phyloP scores from a whole-genome alignment of 495 filamentous ascomycete species.

The Melanomma pulvis-pyrius region DNA sequence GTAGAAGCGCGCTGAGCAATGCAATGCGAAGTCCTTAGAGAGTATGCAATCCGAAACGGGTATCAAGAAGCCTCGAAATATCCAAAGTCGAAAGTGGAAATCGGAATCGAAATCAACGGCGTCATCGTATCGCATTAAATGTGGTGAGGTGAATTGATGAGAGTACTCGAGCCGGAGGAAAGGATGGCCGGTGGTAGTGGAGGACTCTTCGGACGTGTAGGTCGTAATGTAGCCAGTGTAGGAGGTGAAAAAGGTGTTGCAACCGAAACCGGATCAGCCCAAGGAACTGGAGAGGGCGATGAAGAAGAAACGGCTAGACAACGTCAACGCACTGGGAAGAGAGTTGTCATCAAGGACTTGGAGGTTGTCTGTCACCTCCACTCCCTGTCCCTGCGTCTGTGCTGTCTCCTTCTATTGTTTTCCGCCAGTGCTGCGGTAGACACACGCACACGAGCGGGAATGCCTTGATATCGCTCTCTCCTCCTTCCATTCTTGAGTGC shows the following conservation, averaged over 20 bases:
- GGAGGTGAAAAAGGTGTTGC: not conserved
- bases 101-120: slow-evolving; percentile 31
- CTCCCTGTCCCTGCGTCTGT: slow-evolving; percentile 31
- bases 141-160: slow-evolving; percentile 25
- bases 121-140: slow-evolving; percentile 37
- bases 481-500: slow-evolving; percentile 56
- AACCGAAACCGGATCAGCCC: not conserved
- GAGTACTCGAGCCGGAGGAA: slow-evolving; percentile 28
- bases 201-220: slow-evolving; percentile 8
- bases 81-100: slow-evolving; percentile 14
- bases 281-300: slow-evolving; percentile 12
- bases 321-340: slow-evolving; percentile 27
- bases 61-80: slow-evolving; percentile 31
- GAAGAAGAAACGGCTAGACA: slow-evolving; percentile 19
- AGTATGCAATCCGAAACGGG: slow-evolving; percentile 28
- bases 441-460: slow-evolving; percentile 98
- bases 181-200: not conserved
- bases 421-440: slow-evolving; percentile 94
- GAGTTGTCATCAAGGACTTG: slow-evolving; percentile 30
- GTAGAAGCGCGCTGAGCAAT: slow-evolving; percentile 28
- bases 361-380: slow-evolving; percentile 31
- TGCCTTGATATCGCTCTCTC: slow-evolving; percentile 88
- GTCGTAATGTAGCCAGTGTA: slow-evolving; percentile 11
- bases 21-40: slow-evolving; percentile 27
- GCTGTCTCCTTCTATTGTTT: slow-evolving; percentile 86